Base-by-base conservation (phyloP, 192 early-diverging fungal genomes). In the Podila verticillata region DNA sequence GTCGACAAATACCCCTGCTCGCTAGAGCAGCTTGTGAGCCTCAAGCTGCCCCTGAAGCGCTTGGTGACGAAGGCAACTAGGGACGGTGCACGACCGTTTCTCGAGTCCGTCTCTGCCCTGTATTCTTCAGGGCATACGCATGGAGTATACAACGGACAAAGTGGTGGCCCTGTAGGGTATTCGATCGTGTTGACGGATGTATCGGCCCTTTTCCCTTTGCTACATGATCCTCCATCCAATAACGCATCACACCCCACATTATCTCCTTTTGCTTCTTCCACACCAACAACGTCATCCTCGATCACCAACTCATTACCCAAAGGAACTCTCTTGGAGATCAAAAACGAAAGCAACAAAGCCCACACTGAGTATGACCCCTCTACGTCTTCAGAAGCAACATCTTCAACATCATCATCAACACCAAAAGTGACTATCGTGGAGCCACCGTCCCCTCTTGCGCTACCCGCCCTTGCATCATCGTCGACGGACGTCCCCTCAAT, bases 81-180 rank as follows among this genome's bases (percentile, higher is more conserved):
- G 19, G 69, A 71, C 65, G 31, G 39, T 6, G 56, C 32, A 20
- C 68, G 61, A 31, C 47, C 44, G 26, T 79, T 79, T 65, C 60
- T 79, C 36, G 75, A 79, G 28, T 79, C 75, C 22, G 66, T 79
- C 48, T 71, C 69, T 5, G 44, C 69, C 4, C 30, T 79, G 7
- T 79, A 57, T 48, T 34, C 62, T 19, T 49, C 56, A 58, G 57
- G 28, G 24, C 60, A n/a, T 0, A 54, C 4, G 22, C 51, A 54
- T 26, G 24, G n/a, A 54, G n/a, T 7, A 24, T 8, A n/a, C 51
- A 47, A 47, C 15, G 22, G 22, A 19, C 24, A 54, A 24, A 24
- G n/a, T 26, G 22, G 51, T 26, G 7, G 22, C n/a, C 51, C 10
- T 24, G 22, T 54, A 7, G 51, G 51, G 8, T 54, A 54, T 26